Percentiles rank a stretch among this genome's conserved stretches.
These are phyloP conservation scores for Hypholoma fasciculare DNA, from an alignment of 768 basidiomycete species.

Conservation along the genomic window DNA sequence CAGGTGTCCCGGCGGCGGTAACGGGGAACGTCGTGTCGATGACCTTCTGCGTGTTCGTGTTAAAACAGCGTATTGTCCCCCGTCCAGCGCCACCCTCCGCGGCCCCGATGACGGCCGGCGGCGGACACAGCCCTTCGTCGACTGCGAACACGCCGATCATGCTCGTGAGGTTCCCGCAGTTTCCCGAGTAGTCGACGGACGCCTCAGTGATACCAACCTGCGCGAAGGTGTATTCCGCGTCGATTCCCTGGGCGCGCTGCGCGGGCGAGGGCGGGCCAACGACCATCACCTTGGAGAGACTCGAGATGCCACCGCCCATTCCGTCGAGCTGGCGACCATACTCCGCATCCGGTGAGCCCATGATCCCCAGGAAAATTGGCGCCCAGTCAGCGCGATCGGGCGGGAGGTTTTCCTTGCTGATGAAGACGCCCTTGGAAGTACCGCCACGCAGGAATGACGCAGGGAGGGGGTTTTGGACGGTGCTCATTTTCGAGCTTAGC, in stretches of 20 bases:
- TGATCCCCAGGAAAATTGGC: constrained; percentile 65
- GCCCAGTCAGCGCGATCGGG: constrained; percentile 50
- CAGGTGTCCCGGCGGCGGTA: constrained; percentile 31
- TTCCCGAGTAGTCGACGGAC: constrained; percentile 66
- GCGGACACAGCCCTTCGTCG: constrained; percentile 46
- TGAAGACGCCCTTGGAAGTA: constrained; percentile 76
- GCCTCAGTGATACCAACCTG: constrained; percentile 62
- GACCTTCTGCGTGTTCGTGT: constrained; percentile 71
- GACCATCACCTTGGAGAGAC: constrained; percentile 73
- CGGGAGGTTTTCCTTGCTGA: constrained; percentile 57
- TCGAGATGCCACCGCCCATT: constrained; percentile 79
- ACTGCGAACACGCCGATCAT: constrained; percentile 75
- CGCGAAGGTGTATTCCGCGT: constrained; percentile 73
- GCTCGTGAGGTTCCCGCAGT: constrained; percentile 74
- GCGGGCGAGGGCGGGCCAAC: constrained; percentile 49
- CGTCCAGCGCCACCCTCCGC: constrained; percentile 9
- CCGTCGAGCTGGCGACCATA: constrained; percentile 75
- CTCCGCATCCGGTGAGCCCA: constrained; percentile 79
- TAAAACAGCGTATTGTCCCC: constrained; percentile 59
- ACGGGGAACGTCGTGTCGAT: constrained; percentile 75
- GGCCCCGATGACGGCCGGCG: constrained; percentile 8
- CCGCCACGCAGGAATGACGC: constrained; percentile 62
- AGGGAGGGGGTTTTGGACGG: no score
- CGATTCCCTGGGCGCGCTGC: constrained; percentile 43
- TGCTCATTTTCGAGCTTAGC: no score